phyloP scores from a whole-genome alignment of 2,329 filamentous ascomycete species.

The Neonectria coccinea region DNA sequence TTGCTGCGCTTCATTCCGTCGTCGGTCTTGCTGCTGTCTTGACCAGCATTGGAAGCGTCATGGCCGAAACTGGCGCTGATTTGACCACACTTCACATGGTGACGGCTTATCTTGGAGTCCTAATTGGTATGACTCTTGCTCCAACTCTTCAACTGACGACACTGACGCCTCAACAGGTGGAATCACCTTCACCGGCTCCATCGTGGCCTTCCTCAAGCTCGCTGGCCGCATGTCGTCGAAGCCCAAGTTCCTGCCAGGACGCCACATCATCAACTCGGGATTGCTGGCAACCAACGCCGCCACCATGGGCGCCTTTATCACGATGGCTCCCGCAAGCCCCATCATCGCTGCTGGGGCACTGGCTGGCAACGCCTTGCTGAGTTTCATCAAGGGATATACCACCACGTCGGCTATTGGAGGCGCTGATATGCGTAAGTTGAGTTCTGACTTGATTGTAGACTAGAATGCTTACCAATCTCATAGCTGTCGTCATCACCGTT shows the following conservation, averaged over 20 bases:
- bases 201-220: conserved; percentile 90
- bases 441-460: background rate
- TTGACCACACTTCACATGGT: conserved; percentile 85
- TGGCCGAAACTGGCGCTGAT: conserved; percentile 74
- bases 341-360: conserved; percentile 83
- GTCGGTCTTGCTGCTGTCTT: conserved; percentile 90
- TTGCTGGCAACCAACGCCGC: conserved; percentile 81
- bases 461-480: conserved; percentile 24
- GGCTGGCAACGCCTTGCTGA: conserved; percentile 79
- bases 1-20: conserved; percentile 89
- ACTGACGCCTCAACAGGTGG: conserved; percentile 61
- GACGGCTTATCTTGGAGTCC: conserved; percentile 85
- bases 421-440: conserved; percentile 81
- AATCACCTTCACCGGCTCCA: conserved; percentile 90
- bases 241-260: conserved; percentile 77
- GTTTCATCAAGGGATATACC: conserved; percentile 88
- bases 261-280: conserved; percentile 79
- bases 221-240: conserved; percentile 84
- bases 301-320: conserved; percentile 86
- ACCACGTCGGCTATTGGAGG: conserved; percentile 90
- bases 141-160: background rate
- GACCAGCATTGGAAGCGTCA: conserved; percentile 88
- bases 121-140: conserved; percentile 70
- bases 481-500: conserved; percentile 86
- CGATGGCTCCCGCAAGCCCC: conserved; percentile 83